Base-by-base conservation (phyloP, 2,329 filamentous ascomycete species). In the Trichoderma citrinoviride region DNA sequence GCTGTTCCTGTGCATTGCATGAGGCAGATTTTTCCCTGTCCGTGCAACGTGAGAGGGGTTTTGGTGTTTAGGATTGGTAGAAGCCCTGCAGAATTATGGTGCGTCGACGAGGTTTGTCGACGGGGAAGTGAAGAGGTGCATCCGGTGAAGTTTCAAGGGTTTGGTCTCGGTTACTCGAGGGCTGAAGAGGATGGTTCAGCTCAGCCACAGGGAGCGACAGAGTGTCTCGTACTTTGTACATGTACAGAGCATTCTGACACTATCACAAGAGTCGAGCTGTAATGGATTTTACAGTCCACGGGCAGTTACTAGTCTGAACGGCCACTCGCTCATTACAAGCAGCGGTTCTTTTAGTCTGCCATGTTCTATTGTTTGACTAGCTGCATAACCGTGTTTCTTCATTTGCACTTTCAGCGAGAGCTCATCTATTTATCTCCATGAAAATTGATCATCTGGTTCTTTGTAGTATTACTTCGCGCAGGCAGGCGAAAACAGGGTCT, bases 1-100 rank as follows among this genome's bases (percentile, higher is more conserved):
- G 17, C 53, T 41, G 49, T 62, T 62, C 60, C 60, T 62, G 60
- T 62, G 60, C 60, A 62, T 62, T 62, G 60, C 60, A 62, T 53
- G 58, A 61, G 44, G n/a, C 25, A 27, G 14, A 3, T 23, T 29
- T 29, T n/a, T 21, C 40, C 41, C 27, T 47, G 41, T 21, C 21
- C 33, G 40, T 46, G 60, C 46, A 25, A 62, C 60, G 3, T 23
- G 25, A 61, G 46, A 52, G 23, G 49, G 19, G 40, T 37, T 62
- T 46, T 37, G 40, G 27, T 25, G 19, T 7, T n/a, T 44, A 5
- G 19, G 23, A 61, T 53, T 61, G 58, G 58, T 33, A 61, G 47
- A 61, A 37, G 47, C 58, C 58, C 55, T 61, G 58, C 14, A 29
- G 5, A n/a, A 23, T 53, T 44, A 41, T 43, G n/a, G 23, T n/a